These are phyloP conservation scores for Phoma sp. DNA, from an alignment of 2,329 filamentous ascomycete species.

Conservation along the genomic window DNA sequence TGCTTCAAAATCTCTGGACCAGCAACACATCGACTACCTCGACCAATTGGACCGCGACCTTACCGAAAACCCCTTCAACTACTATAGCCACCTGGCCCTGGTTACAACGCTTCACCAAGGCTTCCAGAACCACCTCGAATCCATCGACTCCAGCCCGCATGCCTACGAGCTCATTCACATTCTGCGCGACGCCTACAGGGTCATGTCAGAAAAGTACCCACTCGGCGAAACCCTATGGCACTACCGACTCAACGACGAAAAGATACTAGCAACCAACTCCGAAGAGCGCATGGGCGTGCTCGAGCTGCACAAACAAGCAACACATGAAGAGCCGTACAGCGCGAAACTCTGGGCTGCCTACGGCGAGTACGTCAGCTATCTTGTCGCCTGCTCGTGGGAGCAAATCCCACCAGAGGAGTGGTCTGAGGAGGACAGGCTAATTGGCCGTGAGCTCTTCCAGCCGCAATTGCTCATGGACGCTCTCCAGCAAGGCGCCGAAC, in stretches of 20 bases:
- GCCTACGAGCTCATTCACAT: constrained; percentile 54
- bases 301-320: constrained; percentile 74
- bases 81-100: constrained; percentile 56
- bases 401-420: constrained; percentile 53
- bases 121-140: constrained; percentile 50
- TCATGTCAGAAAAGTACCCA: constrained; percentile 69
- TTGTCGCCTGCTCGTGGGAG: constrained; percentile 70
- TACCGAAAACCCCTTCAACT: constrained; percentile 57
- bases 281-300: constrained; percentile 73
- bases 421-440: constrained; percentile 70
- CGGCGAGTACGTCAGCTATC: constrained; percentile 77
- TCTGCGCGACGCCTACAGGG: constrained; percentile 59
- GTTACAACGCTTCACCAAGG: constrained; percentile 58
- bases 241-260: constrained; percentile 77
- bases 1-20: constrained; percentile 51
- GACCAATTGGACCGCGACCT: constrained; percentile 53
- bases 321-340: constrained; percentile 74
- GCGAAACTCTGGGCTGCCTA: constrained; percentile 78
- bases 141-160: constrained; percentile 45
- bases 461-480: constrained; percentile 70
- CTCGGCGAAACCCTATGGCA: constrained; percentile 80
- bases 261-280: constrained; percentile 64
- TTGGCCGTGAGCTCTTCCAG: constrained; percentile 75
- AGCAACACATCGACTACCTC: constrained; percentile 53
- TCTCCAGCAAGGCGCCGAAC: constrained; percentile 74